Percentiles rank a stretch among this genome's conserved stretches.
Evolutionary conservation across 2,329 filamentous ascomycete species (phyloP).

Genomic region (Mollisia scopiformis): DNA sequence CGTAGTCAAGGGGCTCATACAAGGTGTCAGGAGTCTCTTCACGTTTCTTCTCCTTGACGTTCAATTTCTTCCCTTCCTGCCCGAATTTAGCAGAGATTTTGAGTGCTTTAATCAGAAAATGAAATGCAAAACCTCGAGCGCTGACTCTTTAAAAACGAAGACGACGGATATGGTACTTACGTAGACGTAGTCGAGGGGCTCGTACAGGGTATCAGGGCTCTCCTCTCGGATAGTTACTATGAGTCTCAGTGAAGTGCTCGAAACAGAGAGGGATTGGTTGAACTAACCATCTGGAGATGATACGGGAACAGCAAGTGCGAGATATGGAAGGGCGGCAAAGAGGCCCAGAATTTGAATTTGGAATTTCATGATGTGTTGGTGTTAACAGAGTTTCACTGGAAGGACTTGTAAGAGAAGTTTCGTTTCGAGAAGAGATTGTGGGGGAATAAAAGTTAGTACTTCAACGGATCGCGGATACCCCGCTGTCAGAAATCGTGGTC

Average conservation of each 20-base stretch:
- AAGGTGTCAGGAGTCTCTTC: not conserved
- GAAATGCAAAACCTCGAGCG: no score
- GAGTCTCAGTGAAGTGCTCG: not conserved
- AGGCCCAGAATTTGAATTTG: not conserved
- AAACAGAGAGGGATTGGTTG: not conserved
- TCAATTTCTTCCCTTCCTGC: no score
- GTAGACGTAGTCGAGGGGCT: not conserved
- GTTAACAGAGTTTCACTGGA: not conserved
- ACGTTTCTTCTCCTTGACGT: no score
- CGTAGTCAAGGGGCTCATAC: not conserved
- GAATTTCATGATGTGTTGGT: not conserved
- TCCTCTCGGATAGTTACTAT: no score
- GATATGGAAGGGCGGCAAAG: not conserved
- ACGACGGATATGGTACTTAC: not conserved
- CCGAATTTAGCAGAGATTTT: no score
- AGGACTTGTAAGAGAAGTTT: not conserved
- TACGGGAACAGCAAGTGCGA: not conserved
- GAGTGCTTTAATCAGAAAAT: no score
- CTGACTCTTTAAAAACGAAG: no score
- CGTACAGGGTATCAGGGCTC: no score
- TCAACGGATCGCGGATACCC: no score
- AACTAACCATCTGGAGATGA: not conserved
- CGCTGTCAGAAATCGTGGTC: no score
- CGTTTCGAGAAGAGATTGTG: not conserved
- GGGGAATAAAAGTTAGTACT: no score